These are phyloP conservation scores for Taiozyma sp. DNA, from an alignment of 1,139 yeast species.

Conservation along the genomic window DNA sequence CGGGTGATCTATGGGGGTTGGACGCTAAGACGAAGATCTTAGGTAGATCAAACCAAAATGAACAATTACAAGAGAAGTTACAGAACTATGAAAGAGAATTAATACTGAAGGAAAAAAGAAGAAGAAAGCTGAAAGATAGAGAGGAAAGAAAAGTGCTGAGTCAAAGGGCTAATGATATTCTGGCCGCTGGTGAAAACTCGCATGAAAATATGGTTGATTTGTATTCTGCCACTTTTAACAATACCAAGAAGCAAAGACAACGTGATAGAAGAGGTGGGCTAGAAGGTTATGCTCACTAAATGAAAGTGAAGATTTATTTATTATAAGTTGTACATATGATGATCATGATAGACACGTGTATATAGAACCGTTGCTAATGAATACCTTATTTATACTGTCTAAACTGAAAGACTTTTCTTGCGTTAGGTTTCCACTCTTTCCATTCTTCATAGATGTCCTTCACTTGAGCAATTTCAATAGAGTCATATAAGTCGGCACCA, in stretches of 20 bases:
- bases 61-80: slow-evolving; percentile 23
- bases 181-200: slow-evolving; percentile 8
- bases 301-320: not conserved
- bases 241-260: slow-evolving; percentile 17
- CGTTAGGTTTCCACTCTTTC: slow-evolving; percentile 6
- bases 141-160: slow-evolving; percentile 16
- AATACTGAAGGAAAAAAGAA: slow-evolving; percentile 16
- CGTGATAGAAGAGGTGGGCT: slow-evolving; percentile 13
- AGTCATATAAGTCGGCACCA: not conserved
- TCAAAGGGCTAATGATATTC: slow-evolving; percentile 9
- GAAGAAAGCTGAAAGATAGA: slow-evolving; percentile 20
- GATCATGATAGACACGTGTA: not conserved
- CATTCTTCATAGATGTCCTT: slow-evolving; percentile 5
- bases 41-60: slow-evolving; percentile 27
- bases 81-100: slow-evolving; percentile 25
- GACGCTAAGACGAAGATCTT: slow-evolving; percentile 60
- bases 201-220: slow-evolving; percentile 22
- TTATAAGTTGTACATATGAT: not conserved
- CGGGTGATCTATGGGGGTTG: slow-evolving; percentile 90
- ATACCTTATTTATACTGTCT: not conserved
- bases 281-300: not conserved
- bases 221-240: slow-evolving; percentile 20
- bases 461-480: not conserved
- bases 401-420: slow-evolving; percentile 6
- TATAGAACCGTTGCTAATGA: not conserved